Evolutionary conservation across 2,329 filamentous ascomycete genomes (phyloP).

Genomic region (Fusarium proliferatum): DNA sequence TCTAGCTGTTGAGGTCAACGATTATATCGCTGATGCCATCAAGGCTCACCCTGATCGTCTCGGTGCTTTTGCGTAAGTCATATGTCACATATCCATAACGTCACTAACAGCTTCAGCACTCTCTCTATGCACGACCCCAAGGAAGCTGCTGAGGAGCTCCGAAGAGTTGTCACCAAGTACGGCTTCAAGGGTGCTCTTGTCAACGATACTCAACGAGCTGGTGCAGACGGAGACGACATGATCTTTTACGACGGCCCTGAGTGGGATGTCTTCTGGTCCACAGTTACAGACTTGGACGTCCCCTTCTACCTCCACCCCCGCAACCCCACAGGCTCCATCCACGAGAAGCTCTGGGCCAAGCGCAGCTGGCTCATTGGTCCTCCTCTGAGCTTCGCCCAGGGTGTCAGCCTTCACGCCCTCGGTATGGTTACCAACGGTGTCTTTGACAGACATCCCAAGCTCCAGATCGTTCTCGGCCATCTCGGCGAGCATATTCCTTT

Average conservation of each 20-base stretch:
- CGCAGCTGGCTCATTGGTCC: constrained; percentile 70
- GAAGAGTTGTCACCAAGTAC: constrained; percentile 64
- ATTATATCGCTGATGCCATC: constrained; percentile 54
- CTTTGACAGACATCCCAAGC: constrained; percentile 60
- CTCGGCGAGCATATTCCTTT: constrained; percentile 62
- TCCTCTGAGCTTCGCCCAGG: constrained; percentile 68
- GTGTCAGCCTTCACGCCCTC: constrained; percentile 67
- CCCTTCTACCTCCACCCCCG: constrained; percentile 73
- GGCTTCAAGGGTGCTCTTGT: constrained; percentile 73
- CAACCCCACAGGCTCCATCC: constrained; percentile 65
- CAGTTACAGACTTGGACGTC: constrained; percentile 68
- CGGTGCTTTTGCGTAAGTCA: constrained; percentile 58
- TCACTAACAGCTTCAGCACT: constrained; percentile 43
- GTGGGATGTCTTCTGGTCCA: constrained; percentile 72
- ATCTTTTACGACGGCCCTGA: constrained; percentile 72
- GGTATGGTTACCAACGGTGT: constrained; percentile 62
- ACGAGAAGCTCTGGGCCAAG: constrained; percentile 68
- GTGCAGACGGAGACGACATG: constrained; percentile 67
- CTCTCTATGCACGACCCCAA: constrained; percentile 65
- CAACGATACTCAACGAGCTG: constrained; percentile 70
- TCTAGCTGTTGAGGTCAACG: constrained; percentile 56
- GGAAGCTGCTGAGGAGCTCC: constrained; percentile 62
- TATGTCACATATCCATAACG: accelerated
- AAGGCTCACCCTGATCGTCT: constrained; percentile 54
- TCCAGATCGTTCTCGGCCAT: constrained; percentile 61